Evolutionary conservation across 2,329 filamentous ascomycete genomes (phyloP), one percentile per base, ranked within the genome.

Genomic region (Exophiala calicioides): DNA sequence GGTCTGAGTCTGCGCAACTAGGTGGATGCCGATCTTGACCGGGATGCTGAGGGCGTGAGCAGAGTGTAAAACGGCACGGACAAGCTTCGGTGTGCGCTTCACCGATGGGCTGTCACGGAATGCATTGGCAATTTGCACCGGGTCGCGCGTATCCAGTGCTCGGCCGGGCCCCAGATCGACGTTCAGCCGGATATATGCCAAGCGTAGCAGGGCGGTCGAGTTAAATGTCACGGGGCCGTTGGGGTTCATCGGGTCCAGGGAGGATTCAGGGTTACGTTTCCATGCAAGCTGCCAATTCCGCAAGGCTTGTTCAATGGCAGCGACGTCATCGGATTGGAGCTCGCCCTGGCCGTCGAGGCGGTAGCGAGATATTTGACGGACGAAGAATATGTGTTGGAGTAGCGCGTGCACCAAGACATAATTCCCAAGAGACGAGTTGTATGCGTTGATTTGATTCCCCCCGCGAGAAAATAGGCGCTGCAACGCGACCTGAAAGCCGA

Each of bases 371-470:
- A 47, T 29, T 31, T 55, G 48, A 4, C 85, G 84, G 16, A 86
- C 64, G 27, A 87, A 71, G 61, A 84, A 88, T 12, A 88, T 82
- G 52, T 87, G 83, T 58, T 88, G 85, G 8, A 88, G 76, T 18
- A 89, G 63, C 3, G 83, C 84, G 58, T 88, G 84, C 3, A 88
- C 84, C 24, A 89, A 70, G 5, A 86, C 77, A 55, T 88, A 87
- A 57, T 85, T 85, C 1, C 84, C 85, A 5, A 86, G 65, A 0
- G 81, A 80, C 5, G 65, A 66, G 47, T 29, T 62, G 51, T 36
- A 62, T 47, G 12, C 56, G 44, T 30, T 58, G 19, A 24, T 43
- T 13, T 49, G 40, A 21, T 33, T 48, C 5, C 23, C 20, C 5
- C 27, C 42, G 13, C 44, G 30, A 12, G 49, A 49, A 30, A 21